phyloP scores from a whole-genome alignment of 257 asterid genomes.

The Gentiana straminea region DNA sequence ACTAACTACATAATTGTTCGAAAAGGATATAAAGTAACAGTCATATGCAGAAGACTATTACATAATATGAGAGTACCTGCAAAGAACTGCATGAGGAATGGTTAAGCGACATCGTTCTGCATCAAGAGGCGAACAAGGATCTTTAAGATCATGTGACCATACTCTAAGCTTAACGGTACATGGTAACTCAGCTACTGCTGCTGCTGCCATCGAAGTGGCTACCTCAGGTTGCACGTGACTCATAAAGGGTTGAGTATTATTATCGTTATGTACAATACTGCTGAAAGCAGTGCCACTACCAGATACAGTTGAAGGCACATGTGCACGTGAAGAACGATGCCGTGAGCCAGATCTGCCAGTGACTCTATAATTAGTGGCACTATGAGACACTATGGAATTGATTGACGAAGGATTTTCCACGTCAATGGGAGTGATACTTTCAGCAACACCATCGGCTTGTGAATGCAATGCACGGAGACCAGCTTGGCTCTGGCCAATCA shows the following conservation, averaged over 20 bases:
- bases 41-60: too few species aligned
- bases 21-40: too few species aligned
- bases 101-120: slow-evolving; percentile 61
- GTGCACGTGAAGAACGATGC: slow-evolving; percentile 55
- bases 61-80: slow-evolving; percentile 42
- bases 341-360: slow-evolving; percentile 66
- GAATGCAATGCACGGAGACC: slow-evolving; percentile 53
- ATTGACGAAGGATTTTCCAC: slow-evolving; percentile 35
- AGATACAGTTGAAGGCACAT: slow-evolving; percentile 31
- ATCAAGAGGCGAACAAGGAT: slow-evolving; percentile 66
- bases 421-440: slow-evolving; percentile 26
- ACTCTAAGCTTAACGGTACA: slow-evolving; percentile 95
- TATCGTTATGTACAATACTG: slow-evolving; percentile 35
- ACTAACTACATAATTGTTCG: too few species aligned
- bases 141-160: slow-evolving; percentile 82
- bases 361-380: slow-evolving; percentile 32
- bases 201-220: slow-evolving; percentile 79
- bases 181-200: slow-evolving; percentile 92
- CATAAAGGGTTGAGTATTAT: slow-evolving; percentile 43
- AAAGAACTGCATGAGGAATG: slow-evolving; percentile 92
- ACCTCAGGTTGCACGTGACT: slow-evolving; percentile 78
- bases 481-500: slow-evolving; percentile 93
- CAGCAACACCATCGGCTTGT: slow-evolving; percentile 36
- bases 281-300: slow-evolving; percentile 36
- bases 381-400: slow-evolving; percentile 35